Evolutionary conservation across 257 asterid genomes (phyloP).

Genomic region (Nicotiana tabacum): DNA sequence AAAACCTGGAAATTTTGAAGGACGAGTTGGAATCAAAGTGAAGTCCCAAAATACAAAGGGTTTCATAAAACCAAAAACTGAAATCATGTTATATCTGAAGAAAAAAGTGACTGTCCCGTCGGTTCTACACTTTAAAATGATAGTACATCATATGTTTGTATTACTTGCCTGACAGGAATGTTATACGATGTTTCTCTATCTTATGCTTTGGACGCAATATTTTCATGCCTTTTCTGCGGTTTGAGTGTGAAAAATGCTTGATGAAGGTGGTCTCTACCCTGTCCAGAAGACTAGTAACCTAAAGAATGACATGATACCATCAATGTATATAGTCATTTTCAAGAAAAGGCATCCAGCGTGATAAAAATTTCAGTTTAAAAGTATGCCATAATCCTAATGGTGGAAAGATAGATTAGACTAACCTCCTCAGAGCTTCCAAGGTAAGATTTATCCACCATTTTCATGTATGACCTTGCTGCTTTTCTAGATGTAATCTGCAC

Average conservation of each 20-base stretch:
- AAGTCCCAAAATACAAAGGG: neutral
- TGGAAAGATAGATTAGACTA: slow-evolving; percentile 4
- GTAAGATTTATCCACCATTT: slow-evolving; percentile 61
- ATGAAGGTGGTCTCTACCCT: slow-evolving; percentile 57
- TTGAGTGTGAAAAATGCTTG: slow-evolving; percentile 49
- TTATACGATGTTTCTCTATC: slow-evolving; percentile 53
- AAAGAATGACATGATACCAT: slow-evolving; percentile 5
- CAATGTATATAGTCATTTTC: neutral
- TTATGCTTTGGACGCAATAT: slow-evolving; percentile 63
- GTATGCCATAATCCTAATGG: neutral
- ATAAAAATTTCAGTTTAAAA: neutral
- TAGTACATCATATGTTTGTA: neutral
- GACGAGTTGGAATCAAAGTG: neutral
- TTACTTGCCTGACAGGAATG: slow-evolving; percentile 61
- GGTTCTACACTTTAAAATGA: neutral
- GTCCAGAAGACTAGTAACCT: slow-evolving; percentile 63
- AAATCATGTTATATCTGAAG: neutral
- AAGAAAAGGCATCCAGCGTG: neutral
- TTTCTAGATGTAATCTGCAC: slow-evolving; percentile 61
- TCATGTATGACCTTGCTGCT: slow-evolving; percentile 67
- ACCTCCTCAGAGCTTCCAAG: slow-evolving; percentile 80
- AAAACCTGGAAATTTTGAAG: slow-evolving; percentile 49
- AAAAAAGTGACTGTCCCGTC: neutral
- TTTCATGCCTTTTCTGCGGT: slow-evolving; percentile 75
- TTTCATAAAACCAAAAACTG: neutral